A percentile compares a stretch with the other conserved stretches of the same genome.
Conservation (phyloP, 495 filamentous ascomycete genomes). For the Neurospora intermedia region DNA sequence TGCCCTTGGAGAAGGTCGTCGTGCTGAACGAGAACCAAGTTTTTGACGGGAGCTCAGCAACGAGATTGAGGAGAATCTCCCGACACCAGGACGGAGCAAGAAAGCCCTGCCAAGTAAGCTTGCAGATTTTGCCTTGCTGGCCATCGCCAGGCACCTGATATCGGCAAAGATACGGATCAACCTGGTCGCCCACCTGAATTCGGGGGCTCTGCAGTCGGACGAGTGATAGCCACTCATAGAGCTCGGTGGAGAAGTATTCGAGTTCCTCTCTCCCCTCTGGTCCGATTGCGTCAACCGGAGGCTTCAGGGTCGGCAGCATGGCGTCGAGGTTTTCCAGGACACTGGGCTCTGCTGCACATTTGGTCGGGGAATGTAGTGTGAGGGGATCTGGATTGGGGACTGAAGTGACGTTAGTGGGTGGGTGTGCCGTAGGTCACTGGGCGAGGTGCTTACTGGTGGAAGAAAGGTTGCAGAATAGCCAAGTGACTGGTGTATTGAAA, state of each 20-base stretch:
- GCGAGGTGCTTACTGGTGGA: slow-evolving; percentile 21
- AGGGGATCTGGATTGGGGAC: slow-evolving; percentile 41
- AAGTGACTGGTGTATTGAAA: slow-evolving; percentile 57
- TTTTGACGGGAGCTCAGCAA: slow-evolving; percentile 29
- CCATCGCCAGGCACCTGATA: slow-evolving; percentile 54
- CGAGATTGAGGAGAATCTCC: slow-evolving; percentile 26
- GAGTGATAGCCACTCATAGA: slow-evolving; percentile 81
- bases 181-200: slow-evolving; percentile 49
- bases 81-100: slow-evolving; percentile 36
- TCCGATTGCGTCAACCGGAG: slow-evolving; percentile 26
- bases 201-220: slow-evolving; percentile 63
- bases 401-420: slow-evolving; percentile 14
- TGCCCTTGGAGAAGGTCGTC: slow-evolving; percentile 34
- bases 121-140: slow-evolving; percentile 28
- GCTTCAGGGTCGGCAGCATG: slow-evolving; percentile 40
- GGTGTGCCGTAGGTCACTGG: background rate
- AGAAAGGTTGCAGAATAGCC: slow-evolving; percentile 68
- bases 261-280: slow-evolving; percentile 33
- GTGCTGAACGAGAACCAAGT: slow-evolving; percentile 41
- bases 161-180: slow-evolving; percentile 74
- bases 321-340: slow-evolving; percentile 24
- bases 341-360: slow-evolving; percentile 26
- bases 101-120: slow-evolving; percentile 45
- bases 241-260: slow-evolving; percentile 48
- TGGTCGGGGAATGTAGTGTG: slow-evolving; percentile 41